These are phyloP conservation scores for Tausonia pullulans DNA, from an alignment of 1,284 basidiomycete genomes.

Conservation along the genomic window DNA sequence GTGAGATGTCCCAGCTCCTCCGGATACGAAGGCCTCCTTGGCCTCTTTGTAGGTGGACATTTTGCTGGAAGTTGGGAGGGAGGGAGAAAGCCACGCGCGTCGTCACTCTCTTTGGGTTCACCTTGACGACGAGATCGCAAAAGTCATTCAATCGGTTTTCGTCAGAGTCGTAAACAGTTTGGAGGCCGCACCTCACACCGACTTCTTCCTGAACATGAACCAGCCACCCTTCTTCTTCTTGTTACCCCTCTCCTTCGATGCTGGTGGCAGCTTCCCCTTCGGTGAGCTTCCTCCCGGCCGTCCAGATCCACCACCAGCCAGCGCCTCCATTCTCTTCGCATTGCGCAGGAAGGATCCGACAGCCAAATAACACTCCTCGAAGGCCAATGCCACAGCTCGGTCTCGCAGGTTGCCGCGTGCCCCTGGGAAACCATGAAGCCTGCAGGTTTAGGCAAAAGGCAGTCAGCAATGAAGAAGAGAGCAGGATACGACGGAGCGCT, in stretches of 20 bases:
- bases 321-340: neutral
- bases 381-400: neutral
- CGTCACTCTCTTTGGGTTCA: neutral
- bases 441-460: neutral
- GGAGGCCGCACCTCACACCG: neutral
- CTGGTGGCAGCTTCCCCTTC: no score
- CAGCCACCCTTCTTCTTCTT: neutral
- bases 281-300: neutral
- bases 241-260: neutral
- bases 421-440: constrained; percentile 3
- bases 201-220: neutral
- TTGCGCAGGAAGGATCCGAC: neutral
- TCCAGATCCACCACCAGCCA: neutral
- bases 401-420: constrained; percentile 1
- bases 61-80: neutral
- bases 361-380: neutral
- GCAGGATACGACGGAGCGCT: neutral
- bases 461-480: neutral
- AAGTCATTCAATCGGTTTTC: no score
- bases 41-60: constrained; percentile 52
- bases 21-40: constrained; percentile 81
- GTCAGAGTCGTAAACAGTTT: neutral
- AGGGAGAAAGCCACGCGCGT: neutral
- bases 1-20: constrained; percentile 64
- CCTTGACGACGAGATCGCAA: neutral